Percentiles rank a stretch among this genome's conserved stretches.
phyloP scores from a whole-genome alignment of 108 stramenopile genomes.

The Nannochloropsis gaditana region DNA sequence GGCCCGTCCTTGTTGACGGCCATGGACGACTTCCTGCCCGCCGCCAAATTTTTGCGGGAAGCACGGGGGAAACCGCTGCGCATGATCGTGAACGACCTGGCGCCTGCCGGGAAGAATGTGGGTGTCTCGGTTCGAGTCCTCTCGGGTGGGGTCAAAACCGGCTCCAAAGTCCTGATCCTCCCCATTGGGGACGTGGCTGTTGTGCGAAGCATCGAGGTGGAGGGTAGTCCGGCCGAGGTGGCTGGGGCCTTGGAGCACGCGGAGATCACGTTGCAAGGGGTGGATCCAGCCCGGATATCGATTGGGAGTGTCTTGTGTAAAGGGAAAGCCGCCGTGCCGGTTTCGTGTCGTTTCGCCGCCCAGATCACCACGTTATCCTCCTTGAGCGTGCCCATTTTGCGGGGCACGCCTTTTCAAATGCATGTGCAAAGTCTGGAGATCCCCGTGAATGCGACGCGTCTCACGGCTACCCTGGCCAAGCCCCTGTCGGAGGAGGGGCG shows the following conservation, averaged over 20 bases:
- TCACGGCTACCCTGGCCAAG: conserved; percentile 37
- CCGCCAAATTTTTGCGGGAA: conserved; percentile 9
- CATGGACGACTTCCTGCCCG: conserved; percentile 55
- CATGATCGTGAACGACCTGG: conserved; percentile 39
- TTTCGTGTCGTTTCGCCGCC: conserved; percentile 58
- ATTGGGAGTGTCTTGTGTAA: conserved; percentile 69
- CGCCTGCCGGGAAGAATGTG: conserved; percentile 32
- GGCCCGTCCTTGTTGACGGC: conserved; percentile 65
- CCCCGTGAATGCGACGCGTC: conserved; percentile 39
- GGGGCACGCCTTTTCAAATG: conserved; percentile 63
- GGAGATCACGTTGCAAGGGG: conserved; percentile 63
- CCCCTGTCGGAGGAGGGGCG: conserved; percentile 34
- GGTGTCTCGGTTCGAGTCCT: conserved; percentile 34
- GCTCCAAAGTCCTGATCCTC: conserved; percentile 65
- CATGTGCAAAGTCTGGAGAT: conserved; percentile 53
- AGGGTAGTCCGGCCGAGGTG: conserved; percentile 45
- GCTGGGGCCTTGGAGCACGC: conserved; percentile 81
- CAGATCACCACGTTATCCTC: conserved; percentile 49
- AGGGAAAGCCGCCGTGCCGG: conserved; percentile 55
- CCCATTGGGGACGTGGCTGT: conserved; percentile 70
- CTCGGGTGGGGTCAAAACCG: conserved; percentile 64
- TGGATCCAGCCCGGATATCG: conserved; percentile 67
- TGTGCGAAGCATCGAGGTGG: conserved; percentile 63
- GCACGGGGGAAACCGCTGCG: conserved; percentile 30
- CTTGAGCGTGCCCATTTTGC: conserved; percentile 54